These are phyloP conservation scores for Globisporangium canariense DNA, from an alignment of 352 stramenopile genomes.

Conservation along the genomic window DNA sequence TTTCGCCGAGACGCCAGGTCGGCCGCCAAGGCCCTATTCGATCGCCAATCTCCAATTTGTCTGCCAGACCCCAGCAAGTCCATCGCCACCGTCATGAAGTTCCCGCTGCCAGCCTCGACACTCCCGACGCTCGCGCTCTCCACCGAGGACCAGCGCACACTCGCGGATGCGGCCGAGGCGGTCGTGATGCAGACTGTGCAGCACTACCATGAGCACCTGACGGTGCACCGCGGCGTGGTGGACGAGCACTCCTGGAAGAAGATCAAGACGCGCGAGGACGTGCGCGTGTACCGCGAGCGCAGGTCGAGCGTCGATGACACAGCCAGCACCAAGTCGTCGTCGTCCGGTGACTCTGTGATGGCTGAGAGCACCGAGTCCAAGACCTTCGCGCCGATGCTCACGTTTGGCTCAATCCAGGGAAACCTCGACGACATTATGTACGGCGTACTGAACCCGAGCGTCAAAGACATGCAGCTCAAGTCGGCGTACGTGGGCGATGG, in stretches of 20 bases:
- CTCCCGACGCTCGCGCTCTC: constrained; percentile 6
- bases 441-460: constrained; percentile 40
- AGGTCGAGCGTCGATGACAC: too few relatives aligned
- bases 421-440: constrained; percentile 57
- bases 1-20: too few relatives aligned
- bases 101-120: constrained; percentile 3
- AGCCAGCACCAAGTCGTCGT: too few relatives aligned
- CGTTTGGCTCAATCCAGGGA: constrained; percentile 28
- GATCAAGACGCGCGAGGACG: not conserved
- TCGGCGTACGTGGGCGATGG: constrained; percentile 42
- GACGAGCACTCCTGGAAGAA: constrained; percentile 40
- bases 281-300: not conserved
- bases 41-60: too few relatives aligned
- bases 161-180: not conserved
- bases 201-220: constrained; percentile 12
- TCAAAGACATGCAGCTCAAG: constrained; percentile 45
- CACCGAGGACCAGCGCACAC: not conserved
- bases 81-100: too few relatives aligned
- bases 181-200: not conserved
- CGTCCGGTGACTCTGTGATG: too few relatives aligned
- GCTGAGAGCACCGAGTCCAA: too few relatives aligned
- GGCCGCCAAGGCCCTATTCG: too few relatives aligned
- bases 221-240: constrained; percentile 25
- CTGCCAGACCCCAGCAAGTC: too few relatives aligned
- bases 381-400: not conserved